Evolutionary conservation across 805 yeast species (phyloP).

Genomic region (Starmera amethionina): DNA sequence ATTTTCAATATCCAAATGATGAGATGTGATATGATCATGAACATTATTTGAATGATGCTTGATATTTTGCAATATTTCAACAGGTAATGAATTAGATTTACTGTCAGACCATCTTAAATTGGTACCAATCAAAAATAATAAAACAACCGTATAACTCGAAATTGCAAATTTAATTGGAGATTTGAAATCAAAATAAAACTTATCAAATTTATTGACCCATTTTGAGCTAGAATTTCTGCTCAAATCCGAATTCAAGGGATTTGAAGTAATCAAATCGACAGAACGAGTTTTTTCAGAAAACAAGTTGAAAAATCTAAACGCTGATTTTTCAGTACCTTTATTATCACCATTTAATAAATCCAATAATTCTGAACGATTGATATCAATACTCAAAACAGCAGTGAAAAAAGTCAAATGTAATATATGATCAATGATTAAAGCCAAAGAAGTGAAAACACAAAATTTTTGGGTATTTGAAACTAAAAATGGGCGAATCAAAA

Average conservation of each 20-base stretch:
- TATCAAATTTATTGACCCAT: conserved; percentile 1
- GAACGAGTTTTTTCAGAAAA: background rate
- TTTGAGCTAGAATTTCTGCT: background rate
- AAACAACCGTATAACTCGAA: conserved; percentile 19
- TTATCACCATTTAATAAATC: conserved; percentile 29
- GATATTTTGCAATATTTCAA: too few species aligned
- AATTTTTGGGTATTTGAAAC: conserved; percentile 26
- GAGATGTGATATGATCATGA: background rate
- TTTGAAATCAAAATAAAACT: conserved; percentile 19
- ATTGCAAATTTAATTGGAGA: conserved; percentile 27
- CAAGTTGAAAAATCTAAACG: background rate
- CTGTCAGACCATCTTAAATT: conserved; percentile 26
- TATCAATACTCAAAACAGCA: conserved; percentile 58
- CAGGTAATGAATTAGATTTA: background rate
- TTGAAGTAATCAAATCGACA: too few species aligned
- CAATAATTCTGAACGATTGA: conserved; percentile 50
- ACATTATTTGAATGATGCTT: too few species aligned
- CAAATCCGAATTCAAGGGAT: background rate
- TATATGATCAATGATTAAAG: conserved; percentile 47
- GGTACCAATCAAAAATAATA: conserved; percentile 19
- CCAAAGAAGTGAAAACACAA: conserved; percentile 35
- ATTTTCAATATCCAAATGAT: conserved; percentile 3
- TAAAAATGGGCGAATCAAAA: conserved; percentile 20
- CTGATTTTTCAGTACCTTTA: background rate
- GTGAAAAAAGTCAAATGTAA: conserved; percentile 56